phyloP scores from a whole-genome alignment of 78 protist species.

The Pigoraptor vietnamica region DNA sequence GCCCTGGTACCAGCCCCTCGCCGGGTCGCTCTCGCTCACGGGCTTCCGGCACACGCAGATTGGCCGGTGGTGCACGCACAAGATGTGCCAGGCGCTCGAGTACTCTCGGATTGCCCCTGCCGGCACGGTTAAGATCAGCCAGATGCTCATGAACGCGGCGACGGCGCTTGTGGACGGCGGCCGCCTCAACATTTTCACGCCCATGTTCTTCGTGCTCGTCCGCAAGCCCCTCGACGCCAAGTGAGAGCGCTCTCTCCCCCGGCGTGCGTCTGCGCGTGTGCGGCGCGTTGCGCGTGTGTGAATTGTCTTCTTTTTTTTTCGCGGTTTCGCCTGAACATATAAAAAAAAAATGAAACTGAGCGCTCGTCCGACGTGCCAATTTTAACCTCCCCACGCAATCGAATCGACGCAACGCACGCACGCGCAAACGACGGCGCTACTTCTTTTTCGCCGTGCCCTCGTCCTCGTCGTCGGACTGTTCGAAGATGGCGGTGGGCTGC shows the following conservation, averaged over 20 bases:
- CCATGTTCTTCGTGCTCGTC: slow-evolving; percentile 53
- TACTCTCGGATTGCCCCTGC: slow-evolving; percentile 19
- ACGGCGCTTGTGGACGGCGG: slow-evolving; percentile 74
- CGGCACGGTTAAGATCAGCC: slow-evolving; percentile 39
- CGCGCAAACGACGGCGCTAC: too few species aligned
- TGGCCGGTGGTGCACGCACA: slow-evolving; percentile 29
- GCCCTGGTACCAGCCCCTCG: slow-evolving; percentile 49
- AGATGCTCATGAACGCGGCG: slow-evolving; percentile 66
- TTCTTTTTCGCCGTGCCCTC: not conserved
- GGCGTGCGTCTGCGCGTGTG: too few species aligned
- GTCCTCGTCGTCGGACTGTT: not conserved
- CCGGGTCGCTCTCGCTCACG: not conserved
- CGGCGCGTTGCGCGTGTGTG: too few species aligned
- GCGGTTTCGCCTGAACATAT: too few species aligned
- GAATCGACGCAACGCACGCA: too few species aligned
- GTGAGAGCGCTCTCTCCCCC: not conserved
- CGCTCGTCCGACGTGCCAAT: too few species aligned
- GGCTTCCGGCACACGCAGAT: slow-evolving; percentile 19
- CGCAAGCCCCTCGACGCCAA: slow-evolving; percentile 34
- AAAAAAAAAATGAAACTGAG: too few species aligned
- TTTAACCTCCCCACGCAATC: too few species aligned
- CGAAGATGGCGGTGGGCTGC: not conserved
- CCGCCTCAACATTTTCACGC: slow-evolving; percentile 60
- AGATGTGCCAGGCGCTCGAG: slow-evolving; percentile 10
- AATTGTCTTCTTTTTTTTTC: too few species aligned